Evolutionary conservation across 1,139 yeast species (phyloP), one percentile per base, ranked within the genome.

Genomic region (Geotrichum siamense): DNA sequence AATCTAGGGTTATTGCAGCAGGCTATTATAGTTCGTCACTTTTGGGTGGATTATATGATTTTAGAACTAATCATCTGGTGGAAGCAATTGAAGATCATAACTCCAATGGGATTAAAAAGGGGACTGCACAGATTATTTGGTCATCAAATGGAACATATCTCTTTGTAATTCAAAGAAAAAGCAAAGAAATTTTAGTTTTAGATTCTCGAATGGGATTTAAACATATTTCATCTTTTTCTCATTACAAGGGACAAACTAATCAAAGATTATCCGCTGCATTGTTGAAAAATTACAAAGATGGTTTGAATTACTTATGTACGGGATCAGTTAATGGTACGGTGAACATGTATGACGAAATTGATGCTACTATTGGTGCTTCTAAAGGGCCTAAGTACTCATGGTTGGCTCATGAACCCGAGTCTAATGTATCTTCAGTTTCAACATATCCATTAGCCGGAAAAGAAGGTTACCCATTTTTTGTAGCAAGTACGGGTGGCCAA

Each of bases 161-260:
- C 1, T 59, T 51, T 36, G 55, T 54, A 2, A 38, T 61, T 1
- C 46, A 57, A 16, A 49, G 68, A 37, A 55, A 59, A 21, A 45
- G 55, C 2, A 33, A 48, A 3, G 41, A 35, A 3, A 57, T 64
- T 12, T 43, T 48, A 4, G 52, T 61, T 1, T 45, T 64, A 5
- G 68, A 64, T 38, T 20, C 56, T 1, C 49, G 68, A 19, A 60
- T 61, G 64, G 56, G 52, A 10, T 42, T 63, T 13, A 23, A 50
- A 16, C 51, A 47, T 29, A 50, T 58, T 2, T 55, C 53, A 4
- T 19, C 43, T 41, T 13, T 43, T 10, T 16, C 38, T 1, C 47
- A 48, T 1, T 54, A 52, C 43, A 27, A 45, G 2, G 57, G 52
- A 2, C 29, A 38, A 17, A 46, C 51, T 1, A 54, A 55, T 27